Percentiles rank a stretch among this genome's conserved stretches.
These are phyloP conservation scores for Cryptococcus floricola DNA, from an alignment of 1,284 basidiomycete species.

Conservation along the genomic window DNA sequence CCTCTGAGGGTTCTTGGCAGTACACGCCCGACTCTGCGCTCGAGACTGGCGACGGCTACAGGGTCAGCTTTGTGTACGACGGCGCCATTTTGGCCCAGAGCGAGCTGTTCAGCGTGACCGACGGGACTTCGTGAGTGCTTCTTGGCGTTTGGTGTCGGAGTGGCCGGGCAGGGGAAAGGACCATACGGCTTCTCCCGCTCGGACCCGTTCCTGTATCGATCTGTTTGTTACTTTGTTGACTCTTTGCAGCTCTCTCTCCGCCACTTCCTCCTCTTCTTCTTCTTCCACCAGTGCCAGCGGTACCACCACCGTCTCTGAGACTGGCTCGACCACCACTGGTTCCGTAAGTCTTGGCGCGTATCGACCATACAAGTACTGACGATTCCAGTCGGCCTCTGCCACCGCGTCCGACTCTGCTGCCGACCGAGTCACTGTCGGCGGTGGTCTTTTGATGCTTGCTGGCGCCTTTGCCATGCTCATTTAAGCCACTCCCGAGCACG, in stretches of 20 bases:
- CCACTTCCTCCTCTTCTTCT: slow-evolving; percentile 3
- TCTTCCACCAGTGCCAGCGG: slow-evolving; percentile 9
- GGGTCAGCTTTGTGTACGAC: slow-evolving; percentile 29
- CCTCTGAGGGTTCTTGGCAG: slow-evolving; percentile 30
- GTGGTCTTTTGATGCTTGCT: slow-evolving; percentile 12
- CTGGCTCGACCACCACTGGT: not conserved
- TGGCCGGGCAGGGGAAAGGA: not conserved
- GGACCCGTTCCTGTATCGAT: not conserved
- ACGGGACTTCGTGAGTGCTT: slow-evolving; percentile 23
- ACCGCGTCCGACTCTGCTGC: slow-evolving; percentile 12
- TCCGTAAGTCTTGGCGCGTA: not conserved
- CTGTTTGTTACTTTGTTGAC: not conserved
- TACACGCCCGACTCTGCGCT: slow-evolving; percentile 29
- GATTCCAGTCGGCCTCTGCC: slow-evolving; percentile 3
- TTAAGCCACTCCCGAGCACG: not conserved
- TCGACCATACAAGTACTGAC: not conserved
- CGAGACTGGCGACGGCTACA: slow-evolving; percentile 23
- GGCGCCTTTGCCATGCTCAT: slow-evolving; percentile 17
- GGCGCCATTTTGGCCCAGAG: slow-evolving; percentile 42
- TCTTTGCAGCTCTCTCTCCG: slow-evolving; percentile 1
- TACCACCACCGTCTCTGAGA: not conserved
- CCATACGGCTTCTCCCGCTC: not conserved
- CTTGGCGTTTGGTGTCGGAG: not conserved
- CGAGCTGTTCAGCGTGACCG: slow-evolving; percentile 31
- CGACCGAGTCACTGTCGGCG: slow-evolving; percentile 3